A percentile compares a stretch with the other conserved stretches of the same genome.
These are phyloP conservation scores for Paxillus involutus DNA, from an alignment of 768 basidiomycete genomes.

Conservation along the genomic window DNA sequence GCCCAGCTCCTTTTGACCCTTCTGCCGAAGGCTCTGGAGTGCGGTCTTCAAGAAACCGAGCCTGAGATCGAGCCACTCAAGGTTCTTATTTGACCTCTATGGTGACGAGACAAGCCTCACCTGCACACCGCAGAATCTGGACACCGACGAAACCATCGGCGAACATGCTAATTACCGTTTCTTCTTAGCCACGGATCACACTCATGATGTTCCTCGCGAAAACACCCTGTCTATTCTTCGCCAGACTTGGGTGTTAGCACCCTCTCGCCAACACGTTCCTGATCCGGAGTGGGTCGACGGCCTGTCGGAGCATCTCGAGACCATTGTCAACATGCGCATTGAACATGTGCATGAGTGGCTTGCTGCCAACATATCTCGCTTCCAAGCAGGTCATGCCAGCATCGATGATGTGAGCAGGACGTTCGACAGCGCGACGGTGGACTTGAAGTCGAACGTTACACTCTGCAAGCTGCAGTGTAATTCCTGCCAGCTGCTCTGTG, in stretches of 20 bases:
- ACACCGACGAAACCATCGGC: conserved; percentile 40
- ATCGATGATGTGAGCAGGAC: conserved; percentile 41
- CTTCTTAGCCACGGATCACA: conserved; percentile 16
- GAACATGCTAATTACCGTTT: conserved; percentile 31
- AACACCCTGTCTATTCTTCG: conserved; percentile 11
- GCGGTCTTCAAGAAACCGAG: conserved; percentile 41
- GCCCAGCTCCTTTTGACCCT: conserved; percentile 37
- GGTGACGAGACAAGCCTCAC: neutral
- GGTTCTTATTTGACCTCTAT: conserved; percentile 24
- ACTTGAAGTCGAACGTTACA: conserved; percentile 42
- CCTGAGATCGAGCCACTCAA: conserved; percentile 45
- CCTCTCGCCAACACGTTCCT: conserved; percentile 21
- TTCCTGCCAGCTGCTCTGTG: conserved; percentile 45
- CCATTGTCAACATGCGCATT: conserved; percentile 38
- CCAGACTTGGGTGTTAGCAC: conserved; percentile 26
- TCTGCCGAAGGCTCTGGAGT: conserved; percentile 44
- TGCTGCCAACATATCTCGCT: conserved; percentile 41
- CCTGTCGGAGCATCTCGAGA: conserved; percentile 35
- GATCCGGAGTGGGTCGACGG: conserved; percentile 40
- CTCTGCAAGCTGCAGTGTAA: conserved; percentile 48
- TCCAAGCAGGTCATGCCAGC: conserved; percentile 39
- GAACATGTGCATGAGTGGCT: conserved; percentile 49
- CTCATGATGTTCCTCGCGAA: conserved; percentile 5
- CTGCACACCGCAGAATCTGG: conserved; percentile 39
- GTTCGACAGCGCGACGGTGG: conserved; percentile 39